Evolutionary conservation across 768 basidiomycete species (phyloP).

Genomic region (Lactifluus pinguis): DNA sequence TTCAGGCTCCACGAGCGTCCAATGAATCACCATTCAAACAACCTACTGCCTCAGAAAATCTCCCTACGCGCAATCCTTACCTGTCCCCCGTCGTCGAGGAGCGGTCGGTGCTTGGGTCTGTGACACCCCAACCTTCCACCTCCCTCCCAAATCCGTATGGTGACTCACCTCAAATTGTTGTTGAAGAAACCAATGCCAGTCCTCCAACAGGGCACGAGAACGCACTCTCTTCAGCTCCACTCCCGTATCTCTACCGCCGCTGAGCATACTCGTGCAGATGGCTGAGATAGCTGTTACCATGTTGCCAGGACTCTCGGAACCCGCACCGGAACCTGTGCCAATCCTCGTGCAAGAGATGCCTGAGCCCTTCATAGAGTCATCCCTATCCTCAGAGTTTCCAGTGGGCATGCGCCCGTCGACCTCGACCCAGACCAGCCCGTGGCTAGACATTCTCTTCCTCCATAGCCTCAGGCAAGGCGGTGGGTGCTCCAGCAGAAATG

Average conservation of each 20-base stretch:
- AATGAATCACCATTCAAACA: conserved; percentile 9
- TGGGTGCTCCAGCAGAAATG: conserved; percentile 35
- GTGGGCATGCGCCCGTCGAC: background rate
- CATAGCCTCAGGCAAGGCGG: conserved; percentile 48
- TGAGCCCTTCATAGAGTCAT: background rate
- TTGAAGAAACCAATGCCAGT: conserved; percentile 13
- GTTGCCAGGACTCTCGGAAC: background rate
- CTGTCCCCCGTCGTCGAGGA: conserved; percentile 17
- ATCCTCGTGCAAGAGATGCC: background rate
- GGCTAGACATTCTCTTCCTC: conserved; percentile 22
- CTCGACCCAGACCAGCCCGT: conserved; percentile 19
- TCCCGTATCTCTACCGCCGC: conserved; percentile 39
- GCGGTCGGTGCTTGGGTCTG: background rate
- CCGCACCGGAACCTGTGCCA: background rate
- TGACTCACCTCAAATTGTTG: conserved; percentile 21
- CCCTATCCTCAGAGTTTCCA: background rate
- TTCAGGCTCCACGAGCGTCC: conserved; percentile 14
- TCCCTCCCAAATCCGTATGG: conserved; percentile 14
- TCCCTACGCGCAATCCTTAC: background rate
- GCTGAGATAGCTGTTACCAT: conserved; percentile 15
- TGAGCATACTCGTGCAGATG: conserved; percentile 21
- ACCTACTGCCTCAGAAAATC: background rate
- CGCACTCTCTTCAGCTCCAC: conserved; percentile 35
- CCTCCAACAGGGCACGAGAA: conserved; percentile 16
- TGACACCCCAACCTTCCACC: background rate